Base-by-base conservation (phyloP, 148 eudicot genomes). In the Silene uniflora region DNA sequence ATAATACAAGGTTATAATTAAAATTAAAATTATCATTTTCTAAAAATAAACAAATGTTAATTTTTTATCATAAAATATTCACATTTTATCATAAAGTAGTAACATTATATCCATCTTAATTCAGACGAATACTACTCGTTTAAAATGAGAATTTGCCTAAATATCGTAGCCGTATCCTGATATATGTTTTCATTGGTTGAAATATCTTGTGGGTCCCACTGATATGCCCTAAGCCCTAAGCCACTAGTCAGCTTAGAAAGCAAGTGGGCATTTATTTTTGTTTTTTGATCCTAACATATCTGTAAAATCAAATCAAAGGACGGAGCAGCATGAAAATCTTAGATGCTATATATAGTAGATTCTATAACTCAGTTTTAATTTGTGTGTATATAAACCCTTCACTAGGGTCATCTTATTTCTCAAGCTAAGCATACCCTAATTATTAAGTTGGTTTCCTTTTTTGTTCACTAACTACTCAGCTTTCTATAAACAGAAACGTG, bases 371-470 rank as follows among this genome's bases (percentile, higher is more conserved):
- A 44, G 11, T 25, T 22, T 62, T n/a, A n/a, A n/a, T n/a, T n/a
- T 73, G 24, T 14, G 22, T 71, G 6, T 78, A 78, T 78, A 78
- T 71, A 78, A 66, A 58, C 46, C 42, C 42, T 52, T 44, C 67
- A 56, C 22, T 67, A 18, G 76, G 17, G 29, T 17, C 22, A 7
- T 22, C 32, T 70, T 47, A 3, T 61, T 77, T 25, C 5, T 22
- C 55, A 35, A 73, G 17, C 8, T 25, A 14, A 13, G 13, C 2
- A 63, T 10, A 14, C 69, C 46, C 21, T 60, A 18, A n/a, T 59
- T 21, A 7, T 18, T 9, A 18, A 18, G 22, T 59, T n/a, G 25
- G 64, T 60, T 60, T 60, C 64, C 25, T 10, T 60, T 60, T 23
- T 60, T 21, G n/a, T 58, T 16, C 3, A 3, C 21, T 58, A 58